phyloP scores from a whole-genome alignment of 108 stramenopile species.

The Chaetoceros muelleri region DNA sequence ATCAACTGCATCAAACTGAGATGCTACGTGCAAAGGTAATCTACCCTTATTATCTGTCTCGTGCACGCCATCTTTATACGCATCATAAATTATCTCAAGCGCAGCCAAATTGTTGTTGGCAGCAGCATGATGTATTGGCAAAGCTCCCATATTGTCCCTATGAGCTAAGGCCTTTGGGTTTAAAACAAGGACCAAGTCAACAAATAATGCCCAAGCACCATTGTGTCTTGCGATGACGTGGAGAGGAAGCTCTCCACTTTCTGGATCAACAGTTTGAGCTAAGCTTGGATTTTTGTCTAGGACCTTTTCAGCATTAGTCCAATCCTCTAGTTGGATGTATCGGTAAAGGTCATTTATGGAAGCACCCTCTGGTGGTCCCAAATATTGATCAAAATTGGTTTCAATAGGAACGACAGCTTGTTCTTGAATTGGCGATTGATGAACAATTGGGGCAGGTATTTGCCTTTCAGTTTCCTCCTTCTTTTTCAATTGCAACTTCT shows the following conservation, averaged over 20 bases:
- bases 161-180: constrained; percentile 83
- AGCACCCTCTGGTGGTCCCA: neutral
- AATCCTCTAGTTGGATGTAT: constrained; percentile 70
- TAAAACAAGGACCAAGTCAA: constrained; percentile 80
- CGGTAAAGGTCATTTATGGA: constrained; percentile 30
- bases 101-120: constrained; percentile 69
- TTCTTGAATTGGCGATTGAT: neutral
- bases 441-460: neutral
- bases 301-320: constrained; percentile 81
- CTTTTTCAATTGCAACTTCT: neutral
- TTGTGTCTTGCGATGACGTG: constrained; percentile 76
- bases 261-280: constrained; percentile 56
- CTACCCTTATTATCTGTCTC: constrained; percentile 69
- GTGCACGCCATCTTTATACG: constrained; percentile 83
- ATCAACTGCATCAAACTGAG: constrained; percentile 77
- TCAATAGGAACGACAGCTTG: neutral
- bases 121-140: constrained; percentile 83
- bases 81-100: constrained; percentile 78
- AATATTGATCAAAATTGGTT: neutral
- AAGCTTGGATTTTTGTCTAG: constrained; percentile 78
- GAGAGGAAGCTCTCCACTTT: constrained; percentile 66
- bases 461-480: neutral
- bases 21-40: constrained; percentile 79
- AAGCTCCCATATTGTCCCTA: constrained; percentile 71
- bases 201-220: constrained; percentile 71